Conservation (phyloP, 495 filamentous ascomycete species). For the Podospora pseudopauciseta region DNA sequence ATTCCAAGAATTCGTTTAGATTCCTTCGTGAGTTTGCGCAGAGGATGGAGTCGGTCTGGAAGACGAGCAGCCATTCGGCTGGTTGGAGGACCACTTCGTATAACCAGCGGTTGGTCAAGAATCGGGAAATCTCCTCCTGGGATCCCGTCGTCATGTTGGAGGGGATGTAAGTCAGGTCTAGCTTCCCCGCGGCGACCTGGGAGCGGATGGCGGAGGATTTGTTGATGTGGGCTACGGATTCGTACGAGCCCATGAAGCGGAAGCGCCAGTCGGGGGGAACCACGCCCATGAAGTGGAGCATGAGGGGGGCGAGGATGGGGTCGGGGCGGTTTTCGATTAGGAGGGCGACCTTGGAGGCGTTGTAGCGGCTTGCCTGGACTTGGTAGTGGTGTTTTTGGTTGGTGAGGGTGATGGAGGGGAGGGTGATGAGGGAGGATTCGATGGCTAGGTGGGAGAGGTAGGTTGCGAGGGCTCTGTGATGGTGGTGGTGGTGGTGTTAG, state of each 20-base stretch:
- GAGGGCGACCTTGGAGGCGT: conserved; percentile 48
- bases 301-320: conserved; percentile 43
- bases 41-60: conserved; percentile 50
- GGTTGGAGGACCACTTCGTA: conserved; percentile 43
- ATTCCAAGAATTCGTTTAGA: conserved; percentile 48
- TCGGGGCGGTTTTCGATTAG: conserved; percentile 48
- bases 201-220: conserved; percentile 36
- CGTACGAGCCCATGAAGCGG: conserved; percentile 46
- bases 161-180: conserved; percentile 47
- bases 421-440: conserved; percentile 13
- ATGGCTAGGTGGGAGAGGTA: conserved; percentile 20
- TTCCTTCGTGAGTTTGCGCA: conserved; percentile 45
- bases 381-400: conserved; percentile 25
- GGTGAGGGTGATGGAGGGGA: conserved; percentile 30
- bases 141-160: conserved; percentile 40
- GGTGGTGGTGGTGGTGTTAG: not conserved
- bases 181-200: conserved; percentile 40
- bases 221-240: conserved; percentile 39
- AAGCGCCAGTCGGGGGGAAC: conserved; percentile 54
- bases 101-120: conserved; percentile 45
- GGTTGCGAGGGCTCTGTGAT: conserved; percentile 17
- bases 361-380: conserved; percentile 35
- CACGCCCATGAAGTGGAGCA: conserved; percentile 50
- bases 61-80: conserved; percentile 46
- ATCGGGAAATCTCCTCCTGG: conserved; percentile 45